Percentiles rank a stretch among this genome's conserved stretches.
phyloP scores from a whole-genome alignment of 2,329 filamentous ascomycete species.

The Penicillium decumbens region DNA sequence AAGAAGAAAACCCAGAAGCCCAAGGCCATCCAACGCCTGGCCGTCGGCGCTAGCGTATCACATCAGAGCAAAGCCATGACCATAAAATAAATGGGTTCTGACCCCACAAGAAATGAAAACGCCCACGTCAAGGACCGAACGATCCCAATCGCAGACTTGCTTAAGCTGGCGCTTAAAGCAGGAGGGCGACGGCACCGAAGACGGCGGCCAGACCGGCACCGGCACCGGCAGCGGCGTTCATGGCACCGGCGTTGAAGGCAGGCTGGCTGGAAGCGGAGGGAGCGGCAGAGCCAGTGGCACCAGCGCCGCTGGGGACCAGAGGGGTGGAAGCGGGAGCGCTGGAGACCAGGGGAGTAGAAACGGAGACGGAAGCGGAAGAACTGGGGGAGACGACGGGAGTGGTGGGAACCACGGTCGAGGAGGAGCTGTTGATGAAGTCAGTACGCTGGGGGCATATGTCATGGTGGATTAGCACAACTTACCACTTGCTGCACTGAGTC shows the following conservation, averaged over 20 bases:
- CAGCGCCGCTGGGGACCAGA: slow-evolving; percentile 17
- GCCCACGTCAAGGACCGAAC: slow-evolving; percentile 1
- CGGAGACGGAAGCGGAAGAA: slow-evolving; percentile 7
- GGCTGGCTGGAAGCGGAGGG: slow-evolving; percentile 20
- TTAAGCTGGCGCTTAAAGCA: slow-evolving; percentile 37
- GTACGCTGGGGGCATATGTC: not conserved
- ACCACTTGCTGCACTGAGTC: slow-evolving; percentile 42
- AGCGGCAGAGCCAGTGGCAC: slow-evolving; percentile 10
- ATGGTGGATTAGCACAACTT: slow-evolving; percentile 11
- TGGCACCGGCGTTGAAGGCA: slow-evolving; percentile 49
- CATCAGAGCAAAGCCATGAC: not conserved
- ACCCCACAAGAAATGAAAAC: not conserved
- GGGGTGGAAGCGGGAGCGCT: slow-evolving; percentile 18
- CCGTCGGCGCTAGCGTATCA: not conserved
- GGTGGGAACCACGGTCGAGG: slow-evolving; percentile 20
- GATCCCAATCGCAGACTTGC: slow-evolving; percentile 2
- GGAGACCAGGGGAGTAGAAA: slow-evolving; percentile 20
- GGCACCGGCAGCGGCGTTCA: slow-evolving; percentile 45
- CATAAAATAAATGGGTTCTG: not conserved
- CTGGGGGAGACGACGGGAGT: slow-evolving; percentile 16
- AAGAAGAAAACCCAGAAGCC: slow-evolving; percentile 5
- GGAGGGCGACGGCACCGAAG: slow-evolving; percentile 48
- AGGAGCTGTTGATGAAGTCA: slow-evolving; percentile 17
- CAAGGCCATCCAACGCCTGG: slow-evolving; percentile 10
- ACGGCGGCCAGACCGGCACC: slow-evolving; percentile 52